Conservation (phyloP, 2,329 filamentous ascomycete species). For the Metarhizium humberi region DNA sequence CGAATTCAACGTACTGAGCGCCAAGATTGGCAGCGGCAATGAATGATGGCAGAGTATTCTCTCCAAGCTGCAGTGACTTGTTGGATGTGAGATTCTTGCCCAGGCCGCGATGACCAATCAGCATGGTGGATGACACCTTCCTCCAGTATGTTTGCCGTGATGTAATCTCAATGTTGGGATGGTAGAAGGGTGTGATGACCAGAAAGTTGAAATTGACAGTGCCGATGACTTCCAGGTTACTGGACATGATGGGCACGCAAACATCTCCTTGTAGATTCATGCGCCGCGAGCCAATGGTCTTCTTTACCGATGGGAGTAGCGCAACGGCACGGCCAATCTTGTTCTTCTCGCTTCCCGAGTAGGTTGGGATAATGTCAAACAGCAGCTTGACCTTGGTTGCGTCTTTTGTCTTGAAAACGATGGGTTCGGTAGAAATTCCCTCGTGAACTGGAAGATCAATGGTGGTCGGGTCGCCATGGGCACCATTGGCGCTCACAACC, state of each 20-base stretch:
- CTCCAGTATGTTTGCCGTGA: slow-evolving; percentile 95
- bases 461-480: slow-evolving; percentile 75
- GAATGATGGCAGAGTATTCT: slow-evolving; percentile 94
- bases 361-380: slow-evolving; percentile 94
- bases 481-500: slow-evolving; percentile 78
- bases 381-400: slow-evolving; percentile 74
- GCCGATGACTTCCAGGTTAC: slow-evolving; percentile 82
- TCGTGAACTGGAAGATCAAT: slow-evolving; percentile 92
- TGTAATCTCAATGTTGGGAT: slow-evolving; percentile 87
- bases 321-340: slow-evolving; percentile 86
- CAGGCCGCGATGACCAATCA: slow-evolving; percentile 62
- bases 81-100: slow-evolving; percentile 84
- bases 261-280: slow-evolving; percentile 89
- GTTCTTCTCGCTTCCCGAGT: slow-evolving; percentile 79
- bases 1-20: slow-evolving; percentile 65
- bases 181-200: slow-evolving; percentile 86
- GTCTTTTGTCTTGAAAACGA: slow-evolving; percentile 77
- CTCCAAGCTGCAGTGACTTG: slow-evolving; percentile 84
- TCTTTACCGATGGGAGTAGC: slow-evolving; percentile 76
- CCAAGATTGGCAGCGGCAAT: slow-evolving; percentile 92
- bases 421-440: slow-evolving; percentile 85
- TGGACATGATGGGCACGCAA: slow-evolving; percentile 81
- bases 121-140: slow-evolving; percentile 80
- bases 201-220: slow-evolving; percentile 95
- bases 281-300: slow-evolving; percentile 72